Evolutionary conservation across 768 basidiomycete genomes (phyloP).

Genomic region (Chlorophyllum brunneum): DNA sequence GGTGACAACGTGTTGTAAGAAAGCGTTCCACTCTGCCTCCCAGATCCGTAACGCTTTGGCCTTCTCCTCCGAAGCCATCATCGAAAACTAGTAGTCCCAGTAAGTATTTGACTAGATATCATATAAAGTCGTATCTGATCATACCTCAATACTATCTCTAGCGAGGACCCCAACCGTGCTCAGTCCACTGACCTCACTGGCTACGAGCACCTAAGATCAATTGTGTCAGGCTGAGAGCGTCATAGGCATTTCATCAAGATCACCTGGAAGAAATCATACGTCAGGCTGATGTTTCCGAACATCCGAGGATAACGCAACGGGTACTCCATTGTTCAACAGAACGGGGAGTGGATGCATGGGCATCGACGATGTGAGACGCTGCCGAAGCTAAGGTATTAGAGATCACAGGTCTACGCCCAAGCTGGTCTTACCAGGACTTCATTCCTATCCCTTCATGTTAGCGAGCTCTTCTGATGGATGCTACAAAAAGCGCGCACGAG

Average conservation of each 20-base stretch:
- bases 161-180: conserved; percentile 59
- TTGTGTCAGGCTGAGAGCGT: background rate
- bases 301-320: conserved; percentile 68
- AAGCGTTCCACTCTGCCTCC: conserved; percentile 45
- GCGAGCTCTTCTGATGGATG: background rate
- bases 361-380: conserved; percentile 78
- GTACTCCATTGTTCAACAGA: conserved; percentile 69
- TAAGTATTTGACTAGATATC: background rate
- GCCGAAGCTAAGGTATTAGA: too few species aligned
- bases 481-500: conserved; percentile 44
- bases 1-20: conserved; percentile 29
- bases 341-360: conserved; percentile 73
- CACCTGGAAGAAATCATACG: conserved; percentile 72
- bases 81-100: conserved; percentile 40
- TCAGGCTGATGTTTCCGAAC: conserved; percentile 79
- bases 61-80: conserved; percentile 44
- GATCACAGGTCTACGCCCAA: too few species aligned
- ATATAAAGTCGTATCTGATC: background rate
- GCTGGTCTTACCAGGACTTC: conserved; percentile 55
- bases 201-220: conserved; percentile 41
- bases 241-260: background rate
- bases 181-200: conserved; percentile 65
- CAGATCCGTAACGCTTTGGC: conserved; percentile 34
- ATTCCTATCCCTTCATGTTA: conserved; percentile 40
- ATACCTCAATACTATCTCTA: conserved; percentile 60